These are phyloP conservation scores for Arthrobotrys entomopaga DNA, from an alignment of 2,329 filamentous ascomycete species.

Conservation along the genomic window DNA sequence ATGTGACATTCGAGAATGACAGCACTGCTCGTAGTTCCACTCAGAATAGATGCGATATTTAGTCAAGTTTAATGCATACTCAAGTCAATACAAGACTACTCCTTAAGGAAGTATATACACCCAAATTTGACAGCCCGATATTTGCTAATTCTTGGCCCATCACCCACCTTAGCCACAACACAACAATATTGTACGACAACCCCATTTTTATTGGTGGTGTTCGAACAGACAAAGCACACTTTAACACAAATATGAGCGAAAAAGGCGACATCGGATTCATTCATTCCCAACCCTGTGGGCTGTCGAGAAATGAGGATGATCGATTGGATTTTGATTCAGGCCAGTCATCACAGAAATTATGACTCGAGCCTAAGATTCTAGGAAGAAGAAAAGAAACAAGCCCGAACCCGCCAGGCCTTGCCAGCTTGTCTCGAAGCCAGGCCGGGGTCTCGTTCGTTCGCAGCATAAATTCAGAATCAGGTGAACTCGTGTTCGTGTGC, in stretches of 20 bases:
- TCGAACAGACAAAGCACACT: no score
- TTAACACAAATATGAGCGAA: no score
- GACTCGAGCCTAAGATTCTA: slow-evolving; percentile 20
- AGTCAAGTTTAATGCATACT: no score
- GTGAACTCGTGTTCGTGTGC: slow-evolving; percentile 47
- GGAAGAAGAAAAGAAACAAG: no score
- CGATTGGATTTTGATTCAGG: slow-evolving; percentile 34
- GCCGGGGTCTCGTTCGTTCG: background rate
- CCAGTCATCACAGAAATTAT: slow-evolving; percentile 35
- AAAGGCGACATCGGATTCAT: background rate
- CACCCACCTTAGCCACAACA: no score
- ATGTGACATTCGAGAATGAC: background rate
- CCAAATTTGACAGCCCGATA: no score
- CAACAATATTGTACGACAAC: no score
- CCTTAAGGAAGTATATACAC: no score
- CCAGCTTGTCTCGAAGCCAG: background rate
- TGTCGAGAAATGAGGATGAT: background rate
- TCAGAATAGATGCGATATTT: no score
- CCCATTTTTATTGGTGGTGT: no score
- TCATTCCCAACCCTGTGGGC: background rate
- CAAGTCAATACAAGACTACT: no score
- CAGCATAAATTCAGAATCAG: slow-evolving; percentile 16
- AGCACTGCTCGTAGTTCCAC: background rate
- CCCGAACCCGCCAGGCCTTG: slow-evolving; percentile 26
- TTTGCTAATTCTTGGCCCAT: no score